These are phyloP conservation scores for Lantana camara DNA, from an alignment of 257 asterid genomes.

Conservation along the genomic window DNA sequence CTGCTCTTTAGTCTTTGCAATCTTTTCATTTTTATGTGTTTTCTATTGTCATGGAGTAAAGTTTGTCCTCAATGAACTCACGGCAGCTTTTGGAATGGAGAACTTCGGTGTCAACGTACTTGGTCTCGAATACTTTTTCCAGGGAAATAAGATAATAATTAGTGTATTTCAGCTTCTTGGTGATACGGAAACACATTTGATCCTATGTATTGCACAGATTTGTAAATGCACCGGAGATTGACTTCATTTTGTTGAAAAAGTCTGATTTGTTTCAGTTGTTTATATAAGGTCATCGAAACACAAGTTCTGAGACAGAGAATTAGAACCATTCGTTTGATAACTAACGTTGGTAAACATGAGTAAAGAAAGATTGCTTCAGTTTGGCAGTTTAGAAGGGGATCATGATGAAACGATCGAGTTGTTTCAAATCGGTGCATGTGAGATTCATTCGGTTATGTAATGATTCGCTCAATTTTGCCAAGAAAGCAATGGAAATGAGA, in stretches of 20 bases:
- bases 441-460: background rate
- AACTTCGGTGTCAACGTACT: background rate
- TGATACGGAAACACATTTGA: conserved; percentile 25
- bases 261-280: background rate
- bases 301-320: background rate
- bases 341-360: conserved; percentile 29
- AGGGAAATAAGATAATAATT: background rate
- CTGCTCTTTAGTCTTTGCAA: too few species aligned
- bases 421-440: conserved; percentile 7
- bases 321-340: background rate
- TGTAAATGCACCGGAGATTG: conserved; percentile 9
- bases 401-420: conserved; percentile 25
- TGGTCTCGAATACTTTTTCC: background rate
- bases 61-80: background rate
- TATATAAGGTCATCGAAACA: conserved; percentile 2
- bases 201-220: background rate
- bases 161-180: background rate
- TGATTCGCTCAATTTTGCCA: conserved; percentile 18
- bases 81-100: background rate
- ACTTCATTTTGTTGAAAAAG: conserved; percentile 21
- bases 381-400: conserved; percentile 15
- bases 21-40: too few species aligned
- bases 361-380: conserved; percentile 38
- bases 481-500: conserved; percentile 57
- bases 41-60: too few species aligned